Base-by-base conservation (phyloP, 805 yeast species). In the Hanseniaspora guilliermondii region DNA sequence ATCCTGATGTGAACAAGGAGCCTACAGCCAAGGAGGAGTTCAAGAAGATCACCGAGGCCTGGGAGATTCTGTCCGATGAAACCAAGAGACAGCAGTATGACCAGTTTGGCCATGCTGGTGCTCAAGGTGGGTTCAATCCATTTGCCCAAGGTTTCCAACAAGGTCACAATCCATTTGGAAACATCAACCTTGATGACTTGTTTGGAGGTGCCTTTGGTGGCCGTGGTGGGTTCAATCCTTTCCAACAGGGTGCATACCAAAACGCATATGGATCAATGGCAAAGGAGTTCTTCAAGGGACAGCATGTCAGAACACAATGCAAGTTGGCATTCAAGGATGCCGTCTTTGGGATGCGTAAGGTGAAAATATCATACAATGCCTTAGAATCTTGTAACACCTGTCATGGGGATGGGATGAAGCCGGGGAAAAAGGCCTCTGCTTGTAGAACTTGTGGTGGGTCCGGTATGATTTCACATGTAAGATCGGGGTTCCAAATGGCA, bases 401-500 rank as follows among this genome's bases (percentile, higher is more conserved):
- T 72, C 67, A 76, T 30, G 96, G 97, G 7, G 72, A 85, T 12
- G 99, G 99, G 2, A 68, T 93, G 70, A 87, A 91, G 66, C 63
- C 72, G 14, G 91, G 89, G 27, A 79, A 78, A 57, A 76, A 78
- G 68, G 84, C 86, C 64, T 70, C 80, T 11, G 85, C 95, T 0
- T 93, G 98, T 73, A 71, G 78, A 0, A 70, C 86, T 2, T 93
- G 99, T 73, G 87, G 87, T 55, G 99, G 99, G 56, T 79, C 95
- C 0, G 99, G 99, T 4, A 83, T 89, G 36, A 80, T 83, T 17
- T 84, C 88, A 21, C 97, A 91, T 62, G 74, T 81, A 47, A 76
- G 83, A 60, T 96, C 95, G 4, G 97, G 97, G 0, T 93, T 91
- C 77, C 96, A 89, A 63, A 88, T 93, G 96, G 83, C 95, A 2